Conservation (phyloP, 202 grass and related monocot genomes). For the Saccharum hybrid region DNA sequence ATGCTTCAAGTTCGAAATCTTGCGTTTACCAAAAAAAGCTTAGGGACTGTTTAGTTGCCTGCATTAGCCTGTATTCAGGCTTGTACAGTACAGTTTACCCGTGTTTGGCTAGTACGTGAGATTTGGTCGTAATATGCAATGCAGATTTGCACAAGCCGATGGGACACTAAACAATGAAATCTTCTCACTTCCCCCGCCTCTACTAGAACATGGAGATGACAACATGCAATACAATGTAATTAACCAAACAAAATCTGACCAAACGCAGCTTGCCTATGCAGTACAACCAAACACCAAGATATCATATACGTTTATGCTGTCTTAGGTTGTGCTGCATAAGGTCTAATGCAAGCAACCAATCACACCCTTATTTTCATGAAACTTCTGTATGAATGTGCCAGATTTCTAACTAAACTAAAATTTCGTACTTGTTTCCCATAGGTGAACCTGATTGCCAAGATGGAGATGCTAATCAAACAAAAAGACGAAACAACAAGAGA, state of each 20-base stretch:
- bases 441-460: conserved; percentile 47
- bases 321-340: neutral
- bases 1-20: conserved; percentile 5
- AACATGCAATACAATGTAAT: neutral
- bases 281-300: neutral
- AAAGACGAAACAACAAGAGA: conserved; percentile 78
- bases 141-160: neutral
- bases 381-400: conserved; percentile 20
- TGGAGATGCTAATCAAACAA: conserved; percentile 57
- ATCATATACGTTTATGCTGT: neutral
- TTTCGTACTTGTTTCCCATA: conserved; percentile 25
- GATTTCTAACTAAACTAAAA: conserved; percentile 15
- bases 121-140: neutral
- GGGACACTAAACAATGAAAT: neutral
- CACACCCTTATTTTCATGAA: neutral
- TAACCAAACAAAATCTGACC: neutral
- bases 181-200: neutral
- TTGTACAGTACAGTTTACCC: neutral
- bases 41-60: neutral
- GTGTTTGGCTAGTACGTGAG: neutral
- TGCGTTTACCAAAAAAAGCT: neutral
- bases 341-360: neutral
- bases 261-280: neutral
- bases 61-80: neutral
- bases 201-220: neutral